Evolutionary conservation across 768 basidiomycete species (phyloP).

Genomic region (Macrolepiota albuminosa): DNA sequence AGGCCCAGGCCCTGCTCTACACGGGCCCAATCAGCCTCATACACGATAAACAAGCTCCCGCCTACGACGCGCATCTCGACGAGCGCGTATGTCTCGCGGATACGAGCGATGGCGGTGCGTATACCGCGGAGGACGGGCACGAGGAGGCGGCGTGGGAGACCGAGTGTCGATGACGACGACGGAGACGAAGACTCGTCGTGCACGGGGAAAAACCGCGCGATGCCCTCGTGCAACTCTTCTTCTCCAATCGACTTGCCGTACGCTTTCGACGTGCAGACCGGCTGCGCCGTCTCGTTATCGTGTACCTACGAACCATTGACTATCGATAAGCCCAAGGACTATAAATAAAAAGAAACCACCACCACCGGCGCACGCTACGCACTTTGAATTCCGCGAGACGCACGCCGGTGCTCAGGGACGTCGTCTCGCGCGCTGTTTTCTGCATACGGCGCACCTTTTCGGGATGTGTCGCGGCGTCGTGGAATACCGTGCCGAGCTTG

Average conservation of each 20-base stretch:
- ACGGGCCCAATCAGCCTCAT: slow-evolving; percentile 45
- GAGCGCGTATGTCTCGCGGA: slow-evolving; percentile 41
- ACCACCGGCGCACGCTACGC: slow-evolving; percentile 21
- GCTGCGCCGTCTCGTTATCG: slow-evolving; percentile 47
- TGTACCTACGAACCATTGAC: slow-evolving; percentile 43
- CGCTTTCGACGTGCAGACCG: slow-evolving; percentile 59
- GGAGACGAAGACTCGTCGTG: slow-evolving; percentile 2
- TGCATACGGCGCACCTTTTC: slow-evolving; percentile 81
- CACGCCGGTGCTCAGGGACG: slow-evolving; percentile 70
- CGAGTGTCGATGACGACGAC: slow-evolving; percentile 21
- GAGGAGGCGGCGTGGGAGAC: slow-evolving; percentile 54
- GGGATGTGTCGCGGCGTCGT: slow-evolving; percentile 56
- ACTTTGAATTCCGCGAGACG: slow-evolving; percentile 91
- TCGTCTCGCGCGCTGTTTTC: slow-evolving; percentile 61
- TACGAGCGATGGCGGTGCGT: slow-evolving; percentile 43
- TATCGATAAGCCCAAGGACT: too few species aligned
- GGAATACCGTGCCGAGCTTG: slow-evolving; percentile 88
- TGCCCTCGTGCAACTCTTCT: slow-evolving; percentile 65
- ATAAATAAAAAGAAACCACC: too few species aligned
- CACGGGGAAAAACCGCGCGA: slow-evolving; percentile 74
- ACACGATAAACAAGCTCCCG: slow-evolving; percentile 74
- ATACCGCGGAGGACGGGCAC: slow-evolving; percentile 54
- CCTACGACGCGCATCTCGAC: slow-evolving; percentile 79
- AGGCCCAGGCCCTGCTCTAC: slow-evolving; percentile 36
- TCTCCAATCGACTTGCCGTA: slow-evolving; percentile 76